Conservation (phyloP, 306 rosid species). For the Benincasa hispida region DNA sequence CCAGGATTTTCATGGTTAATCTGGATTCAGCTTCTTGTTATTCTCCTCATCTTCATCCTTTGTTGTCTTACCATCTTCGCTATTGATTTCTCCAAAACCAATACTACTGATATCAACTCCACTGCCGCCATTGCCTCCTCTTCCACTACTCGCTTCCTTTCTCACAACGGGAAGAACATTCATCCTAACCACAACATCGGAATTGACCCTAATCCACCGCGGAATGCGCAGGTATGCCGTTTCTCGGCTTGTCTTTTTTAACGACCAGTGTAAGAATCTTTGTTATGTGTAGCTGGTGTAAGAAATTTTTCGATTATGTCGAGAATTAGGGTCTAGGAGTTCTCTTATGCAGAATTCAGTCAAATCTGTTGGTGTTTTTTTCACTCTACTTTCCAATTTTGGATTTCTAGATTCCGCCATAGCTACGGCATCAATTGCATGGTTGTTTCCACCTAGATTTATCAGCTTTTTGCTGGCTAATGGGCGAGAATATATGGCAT, state of each 20-base stretch:
- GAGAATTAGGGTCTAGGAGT: not conserved
- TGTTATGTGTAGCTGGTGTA: not conserved
- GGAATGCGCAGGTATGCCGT: constrained; percentile 30
- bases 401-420: not conserved
- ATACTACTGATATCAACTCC: not conserved
- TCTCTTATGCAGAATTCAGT: not conserved
- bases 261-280: not conserved
- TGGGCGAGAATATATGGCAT: not conserved
- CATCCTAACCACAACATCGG: constrained; percentile 10
- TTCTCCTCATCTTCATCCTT: constrained; percentile 37
- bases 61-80: constrained; percentile 32
- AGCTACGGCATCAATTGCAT: not conserved
- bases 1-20: constrained; percentile 68
- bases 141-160: constrained; percentile 13
- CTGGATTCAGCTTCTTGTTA: constrained; percentile 54
- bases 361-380: not conserved
- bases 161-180: constrained; percentile 13
- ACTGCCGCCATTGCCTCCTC: constrained; percentile 20
- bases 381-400: not conserved
- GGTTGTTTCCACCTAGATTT: not conserved
- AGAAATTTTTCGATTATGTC: not conserved
- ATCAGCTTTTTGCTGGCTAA: not conserved
- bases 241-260: not conserved
- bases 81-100: constrained; percentile 22
- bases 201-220: constrained; percentile 14